Conservation (phyloP, 345 rosid genomes). For the Salix caprea region DNA sequence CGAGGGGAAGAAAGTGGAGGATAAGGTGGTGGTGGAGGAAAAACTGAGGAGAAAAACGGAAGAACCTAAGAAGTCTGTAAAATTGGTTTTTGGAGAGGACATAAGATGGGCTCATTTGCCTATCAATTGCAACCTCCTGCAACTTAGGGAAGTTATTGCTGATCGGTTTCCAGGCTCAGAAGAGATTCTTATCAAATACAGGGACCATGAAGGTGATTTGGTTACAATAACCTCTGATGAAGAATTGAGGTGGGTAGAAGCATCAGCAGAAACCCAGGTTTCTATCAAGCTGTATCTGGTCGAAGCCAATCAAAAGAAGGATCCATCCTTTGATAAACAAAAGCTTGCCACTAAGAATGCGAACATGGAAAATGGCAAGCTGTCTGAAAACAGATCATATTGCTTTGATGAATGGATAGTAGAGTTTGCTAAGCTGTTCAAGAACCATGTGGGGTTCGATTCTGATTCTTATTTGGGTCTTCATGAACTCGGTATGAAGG, state of each 20-base stretch:
- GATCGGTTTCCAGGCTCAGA: conserved; percentile 66
- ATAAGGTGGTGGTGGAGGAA: conserved; percentile 56
- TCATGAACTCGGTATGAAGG: conserved; percentile 75
- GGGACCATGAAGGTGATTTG: conserved; percentile 87
- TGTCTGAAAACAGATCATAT: conserved; percentile 25
- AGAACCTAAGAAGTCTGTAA: conserved; percentile 50
- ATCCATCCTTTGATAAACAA: conserved; percentile 38
- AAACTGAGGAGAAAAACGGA: conserved; percentile 32
- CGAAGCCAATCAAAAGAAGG: conserved; percentile 57
- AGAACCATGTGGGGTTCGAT: conserved; percentile 69
- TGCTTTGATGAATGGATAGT: conserved; percentile 80
- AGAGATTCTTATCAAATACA: conserved; percentile 71
- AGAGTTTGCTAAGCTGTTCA: conserved; percentile 74
- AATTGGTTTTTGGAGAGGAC: conserved; percentile 72
- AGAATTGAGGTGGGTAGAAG: conserved; percentile 75
- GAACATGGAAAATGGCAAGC: conserved; percentile 28
- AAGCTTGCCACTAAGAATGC: conserved; percentile 24
- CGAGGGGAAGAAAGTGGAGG: conserved; percentile 44
- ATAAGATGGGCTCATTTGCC: conserved; percentile 76
- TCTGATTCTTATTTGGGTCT: conserved; percentile 64
- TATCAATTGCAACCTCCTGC: conserved; percentile 55
- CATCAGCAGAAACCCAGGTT: conserved; percentile 41
- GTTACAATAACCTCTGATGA: conserved; percentile 78
- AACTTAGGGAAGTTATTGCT: conserved; percentile 60
- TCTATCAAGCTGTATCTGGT: conserved; percentile 59